Conservation (phyloP, 805 yeast species). For the Isabelozyma heimii region DNA sequence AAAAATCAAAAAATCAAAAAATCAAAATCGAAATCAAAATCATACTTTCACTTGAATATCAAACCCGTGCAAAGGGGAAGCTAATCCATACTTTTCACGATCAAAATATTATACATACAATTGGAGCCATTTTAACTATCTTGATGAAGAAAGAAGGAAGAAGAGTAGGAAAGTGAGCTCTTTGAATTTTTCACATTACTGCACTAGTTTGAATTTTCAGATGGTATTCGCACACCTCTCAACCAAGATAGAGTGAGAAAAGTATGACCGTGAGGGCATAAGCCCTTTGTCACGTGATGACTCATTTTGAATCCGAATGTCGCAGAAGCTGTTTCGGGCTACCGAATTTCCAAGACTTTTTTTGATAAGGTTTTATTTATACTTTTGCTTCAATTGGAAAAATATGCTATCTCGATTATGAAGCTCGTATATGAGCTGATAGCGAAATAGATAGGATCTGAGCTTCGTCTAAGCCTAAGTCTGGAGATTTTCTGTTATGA, state of each 20-base stretch:
- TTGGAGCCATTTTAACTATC: conserved; percentile 74
- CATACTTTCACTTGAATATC: conserved; percentile 4
- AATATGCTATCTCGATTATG: too few relatives aligned
- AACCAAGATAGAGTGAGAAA: background rate
- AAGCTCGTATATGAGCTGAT: too few relatives aligned
- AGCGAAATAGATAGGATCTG: too few relatives aligned
- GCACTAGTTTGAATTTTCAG: background rate
- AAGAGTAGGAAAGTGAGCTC: conserved; percentile 1
- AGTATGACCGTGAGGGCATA: conserved; percentile 5
- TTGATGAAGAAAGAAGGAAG: conserved; percentile 5
- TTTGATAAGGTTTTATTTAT: background rate
- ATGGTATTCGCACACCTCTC: background rate
- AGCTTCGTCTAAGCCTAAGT: too few relatives aligned
- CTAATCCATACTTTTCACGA: conserved; percentile 15
- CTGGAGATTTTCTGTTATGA: too few relatives aligned
- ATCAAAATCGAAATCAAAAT: background rate
- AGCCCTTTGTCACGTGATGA: conserved; percentile 2
- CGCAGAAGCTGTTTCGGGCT: background rate
- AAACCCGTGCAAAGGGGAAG: conserved; percentile 39
- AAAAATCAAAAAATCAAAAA: conserved; percentile 3
- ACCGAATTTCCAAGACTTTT: background rate
- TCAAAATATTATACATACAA: conserved; percentile 56
- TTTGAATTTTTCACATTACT: background rate
- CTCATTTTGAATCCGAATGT: background rate
- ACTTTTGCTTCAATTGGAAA: too few relatives aligned